Conservation (phyloP, 192 early-diverging fungal species). For the Phlyctochytrium bullatum region DNA sequence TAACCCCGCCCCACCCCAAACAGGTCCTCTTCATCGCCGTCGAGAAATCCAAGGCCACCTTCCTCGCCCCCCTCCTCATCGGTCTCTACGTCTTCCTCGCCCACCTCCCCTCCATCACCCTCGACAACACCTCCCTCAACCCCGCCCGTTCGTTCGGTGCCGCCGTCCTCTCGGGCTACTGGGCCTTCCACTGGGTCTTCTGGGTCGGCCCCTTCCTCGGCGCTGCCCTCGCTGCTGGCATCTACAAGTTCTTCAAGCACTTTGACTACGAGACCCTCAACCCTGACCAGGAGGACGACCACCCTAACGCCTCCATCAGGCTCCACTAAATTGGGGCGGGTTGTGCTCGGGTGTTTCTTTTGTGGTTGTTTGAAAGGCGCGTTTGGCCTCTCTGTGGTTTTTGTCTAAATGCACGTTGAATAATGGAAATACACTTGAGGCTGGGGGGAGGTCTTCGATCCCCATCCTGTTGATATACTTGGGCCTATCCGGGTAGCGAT, state of each 20-base stretch:
- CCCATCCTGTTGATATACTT: too few relatives aligned
- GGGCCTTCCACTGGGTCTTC: conserved; percentile 62
- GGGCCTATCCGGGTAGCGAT: too few relatives aligned
- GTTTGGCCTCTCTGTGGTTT: too few relatives aligned
- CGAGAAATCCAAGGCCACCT: conserved; percentile 36
- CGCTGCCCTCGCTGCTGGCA: conserved; percentile 35
- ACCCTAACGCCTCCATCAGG: neutral
- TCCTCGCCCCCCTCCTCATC: conserved; percentile 41
- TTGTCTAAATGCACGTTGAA: too few relatives aligned
- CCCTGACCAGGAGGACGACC: conserved; percentile 33
- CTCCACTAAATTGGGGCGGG: conserved; percentile 3
- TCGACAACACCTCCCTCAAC: conserved; percentile 58
- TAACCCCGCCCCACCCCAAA: too few relatives aligned
- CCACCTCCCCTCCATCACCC: conserved; percentile 39
- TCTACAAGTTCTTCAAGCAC: conserved; percentile 30
- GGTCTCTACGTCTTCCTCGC: conserved; percentile 39
- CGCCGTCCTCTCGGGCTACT: conserved; percentile 40
- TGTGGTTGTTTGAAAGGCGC: too few relatives aligned
- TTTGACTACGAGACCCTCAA: conserved; percentile 32
- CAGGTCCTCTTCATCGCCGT: conserved; percentile 44
- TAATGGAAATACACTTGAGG: too few relatives aligned
- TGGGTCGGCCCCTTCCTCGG: conserved; percentile 59
- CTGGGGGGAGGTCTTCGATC: too few relatives aligned
- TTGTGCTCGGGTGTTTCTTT: too few relatives aligned
- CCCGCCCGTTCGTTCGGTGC: conserved; percentile 64